Evolutionary conservation across 345 rosid species (phyloP).

Genomic region (Isatis tinctoria): DNA sequence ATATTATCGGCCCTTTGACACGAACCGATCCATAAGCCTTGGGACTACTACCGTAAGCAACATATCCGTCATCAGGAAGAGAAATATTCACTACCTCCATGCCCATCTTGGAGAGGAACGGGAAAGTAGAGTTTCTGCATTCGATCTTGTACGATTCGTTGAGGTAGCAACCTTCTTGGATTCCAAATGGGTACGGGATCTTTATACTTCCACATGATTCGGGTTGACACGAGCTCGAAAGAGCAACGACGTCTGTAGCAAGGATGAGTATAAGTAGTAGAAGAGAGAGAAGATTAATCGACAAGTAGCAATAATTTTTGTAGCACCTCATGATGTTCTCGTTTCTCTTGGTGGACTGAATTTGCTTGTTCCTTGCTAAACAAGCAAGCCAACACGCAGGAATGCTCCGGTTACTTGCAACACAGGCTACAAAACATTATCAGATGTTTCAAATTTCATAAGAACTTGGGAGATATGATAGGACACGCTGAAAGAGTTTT

Average conservation of each 20-base stretch:
- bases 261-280: background rate
- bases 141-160: background rate
- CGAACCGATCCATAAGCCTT: background rate
- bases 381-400: background rate
- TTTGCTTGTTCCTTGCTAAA: background rate
- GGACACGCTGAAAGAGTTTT: background rate
- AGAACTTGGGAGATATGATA: background rate
- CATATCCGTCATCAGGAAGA: background rate
- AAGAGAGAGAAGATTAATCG: background rate
- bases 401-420: background rate
- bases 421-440: background rate
- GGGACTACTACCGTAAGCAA: background rate
- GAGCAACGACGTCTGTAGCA: background rate
- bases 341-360: background rate
- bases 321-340: background rate
- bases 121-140: constrained; percentile 1
- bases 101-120: background rate
- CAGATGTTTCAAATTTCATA: background rate
- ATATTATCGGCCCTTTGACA: background rate
- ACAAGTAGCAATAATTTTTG: background rate
- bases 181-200: constrained; percentile 46
- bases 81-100: constrained; percentile 16
- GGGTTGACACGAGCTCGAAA: constrained; percentile 5
- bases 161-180: constrained; percentile 12
- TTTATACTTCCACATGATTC: constrained; percentile 33